Evolutionary conservation across 768 basidiomycete species (phyloP).

Genomic region (Hericium erinaceus): DNA sequence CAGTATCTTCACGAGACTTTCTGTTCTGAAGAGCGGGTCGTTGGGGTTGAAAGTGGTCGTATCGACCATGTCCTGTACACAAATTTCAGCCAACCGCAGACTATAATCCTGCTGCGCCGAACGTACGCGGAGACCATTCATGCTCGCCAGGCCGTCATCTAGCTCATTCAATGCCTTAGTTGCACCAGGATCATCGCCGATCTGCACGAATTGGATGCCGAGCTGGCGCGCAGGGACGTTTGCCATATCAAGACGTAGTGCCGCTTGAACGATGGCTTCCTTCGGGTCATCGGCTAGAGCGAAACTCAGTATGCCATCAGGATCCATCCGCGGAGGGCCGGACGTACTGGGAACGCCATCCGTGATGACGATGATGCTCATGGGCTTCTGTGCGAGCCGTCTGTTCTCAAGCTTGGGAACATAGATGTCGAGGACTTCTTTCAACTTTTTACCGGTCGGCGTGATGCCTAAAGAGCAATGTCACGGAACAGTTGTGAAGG

Average conservation of each 20-base stretch:
- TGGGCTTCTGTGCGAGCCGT: slow-evolving; percentile 24
- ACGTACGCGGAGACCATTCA: slow-evolving; percentile 9
- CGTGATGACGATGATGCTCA: slow-evolving; percentile 29
- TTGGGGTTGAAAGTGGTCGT: slow-evolving; percentile 3
- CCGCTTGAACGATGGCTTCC: slow-evolving; percentile 12
- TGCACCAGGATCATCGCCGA: slow-evolving; percentile 24
- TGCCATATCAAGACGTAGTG: slow-evolving; percentile 21
- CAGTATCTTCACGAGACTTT: slow-evolving; percentile 7
- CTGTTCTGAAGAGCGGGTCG: slow-evolving; percentile 9
- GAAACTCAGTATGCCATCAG: not conserved
- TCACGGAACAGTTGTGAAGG: not conserved
- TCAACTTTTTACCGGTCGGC: slow-evolving; percentile 29
- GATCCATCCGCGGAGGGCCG: not conserved
- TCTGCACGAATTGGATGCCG: slow-evolving; percentile 32
- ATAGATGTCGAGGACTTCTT: slow-evolving; percentile 28
- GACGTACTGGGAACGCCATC: slow-evolving; percentile 31
- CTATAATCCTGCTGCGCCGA: not conserved
- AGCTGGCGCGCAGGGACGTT: slow-evolving; percentile 24
- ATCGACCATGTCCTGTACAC: slow-evolving; percentile 11
- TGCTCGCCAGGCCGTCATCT: slow-evolving; percentile 8
- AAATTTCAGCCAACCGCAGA: not conserved
- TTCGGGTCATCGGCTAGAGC: slow-evolving; percentile 15
- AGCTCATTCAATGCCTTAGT: slow-evolving; percentile 21
- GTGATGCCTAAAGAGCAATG: slow-evolving; percentile 23
- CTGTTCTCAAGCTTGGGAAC: slow-evolving; percentile 23